Evolutionary conservation across 108 stramenopile species (phyloP), one percentile per base, ranked within the genome.

Genomic region (Nitzschia putrida): DNA sequence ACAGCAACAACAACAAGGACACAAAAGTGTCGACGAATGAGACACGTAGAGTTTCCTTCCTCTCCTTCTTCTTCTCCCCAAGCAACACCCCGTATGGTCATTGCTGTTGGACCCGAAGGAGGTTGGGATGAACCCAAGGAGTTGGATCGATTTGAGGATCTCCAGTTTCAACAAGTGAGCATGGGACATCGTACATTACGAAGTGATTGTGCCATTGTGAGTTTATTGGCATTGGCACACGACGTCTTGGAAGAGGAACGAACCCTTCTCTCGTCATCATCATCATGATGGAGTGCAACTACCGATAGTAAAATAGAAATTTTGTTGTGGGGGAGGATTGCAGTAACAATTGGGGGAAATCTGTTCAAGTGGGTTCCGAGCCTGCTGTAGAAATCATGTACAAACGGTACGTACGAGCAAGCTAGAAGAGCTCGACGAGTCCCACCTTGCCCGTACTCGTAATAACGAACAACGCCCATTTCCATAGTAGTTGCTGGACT

Each of bases 51-150:
- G 2, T 90, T 93, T 77, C 92, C 89, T 3, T 49, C 47, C 14
- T 49, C 47, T 11, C 9, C 13, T 9, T 44, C 44, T 3, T 49
- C 47, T 18, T 49, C 18, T 16, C 18, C 6, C 14, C 47, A 49
- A 49, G 2, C 44, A 9, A 44, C 68, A 0, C 79, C 83, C 7
- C 73, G 64, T 53, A 76, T 93, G 3, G 64, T 93, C 13, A 58
- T 93, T 43, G 92, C 92, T 10, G 88, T 93, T 5, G 91, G 96
- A 9, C 97, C 97, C 0, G 97, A 97, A 73, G 95, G 97, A 20
- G 96, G 96, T 0, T 97, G 95, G 95, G 84, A 78, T 13, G 95
- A 96, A 59, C 91, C 91, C 0, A 54, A 84, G 50, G 95, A 97
- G 76, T 64, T 97, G 44, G 89, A 90, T 20, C 56, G 78, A 61